Conservation (phyloP, 2,329 filamentous ascomycete species). For the Colletotrichum abscissum region DNA sequence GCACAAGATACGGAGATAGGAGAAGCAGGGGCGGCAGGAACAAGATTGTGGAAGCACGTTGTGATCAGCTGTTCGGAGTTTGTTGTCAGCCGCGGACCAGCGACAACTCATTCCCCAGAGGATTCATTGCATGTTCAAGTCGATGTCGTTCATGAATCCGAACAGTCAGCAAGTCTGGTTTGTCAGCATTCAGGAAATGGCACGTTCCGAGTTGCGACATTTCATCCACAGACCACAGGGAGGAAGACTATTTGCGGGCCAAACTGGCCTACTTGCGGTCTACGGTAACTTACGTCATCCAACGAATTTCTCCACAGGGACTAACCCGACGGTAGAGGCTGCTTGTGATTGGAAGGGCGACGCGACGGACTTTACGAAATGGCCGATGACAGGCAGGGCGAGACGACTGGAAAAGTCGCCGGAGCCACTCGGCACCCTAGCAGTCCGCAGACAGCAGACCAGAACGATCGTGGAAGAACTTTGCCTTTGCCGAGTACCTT, state of each 20-base stretch:
- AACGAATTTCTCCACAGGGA: slow-evolving; percentile 7
- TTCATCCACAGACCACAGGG: background rate
- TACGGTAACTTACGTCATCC: slow-evolving; percentile 18
- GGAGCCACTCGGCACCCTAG: background rate
- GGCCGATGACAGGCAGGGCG: slow-evolving; percentile 16
- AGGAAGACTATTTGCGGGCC: background rate
- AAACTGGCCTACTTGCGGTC: background rate
- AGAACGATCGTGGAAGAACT: background rate
- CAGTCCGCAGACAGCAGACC: background rate
- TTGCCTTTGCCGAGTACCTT: background rate
- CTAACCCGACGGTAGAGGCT: slow-evolving; percentile 6
- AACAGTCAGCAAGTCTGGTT: slow-evolving; percentile 11
- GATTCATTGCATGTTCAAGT: background rate
- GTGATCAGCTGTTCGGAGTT: background rate
- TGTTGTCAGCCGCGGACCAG: background rate
- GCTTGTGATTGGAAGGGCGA: slow-evolving; percentile 2
- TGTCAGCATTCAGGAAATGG: slow-evolving; percentile 22
- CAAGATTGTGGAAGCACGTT: background rate
- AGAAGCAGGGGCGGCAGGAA: background rate
- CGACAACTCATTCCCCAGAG: background rate
- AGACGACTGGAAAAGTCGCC: background rate
- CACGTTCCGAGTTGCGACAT: background rate
- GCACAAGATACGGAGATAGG: background rate
- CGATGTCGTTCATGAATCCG: background rate
- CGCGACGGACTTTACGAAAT: slow-evolving; percentile 21